Evolutionary conservation across 805 yeast species (phyloP).

Genomic region (Starmera quercuum): DNA sequence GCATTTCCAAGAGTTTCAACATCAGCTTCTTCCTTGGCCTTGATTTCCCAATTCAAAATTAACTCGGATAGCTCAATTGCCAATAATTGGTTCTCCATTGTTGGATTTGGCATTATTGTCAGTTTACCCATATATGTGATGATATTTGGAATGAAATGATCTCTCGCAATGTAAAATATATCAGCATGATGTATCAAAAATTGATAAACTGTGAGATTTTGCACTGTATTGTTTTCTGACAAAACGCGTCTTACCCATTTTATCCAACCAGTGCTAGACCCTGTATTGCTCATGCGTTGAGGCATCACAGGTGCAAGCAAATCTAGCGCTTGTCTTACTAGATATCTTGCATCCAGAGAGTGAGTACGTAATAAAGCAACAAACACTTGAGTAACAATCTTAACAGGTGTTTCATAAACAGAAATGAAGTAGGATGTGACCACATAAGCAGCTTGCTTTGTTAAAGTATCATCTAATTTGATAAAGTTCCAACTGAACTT

Average conservation of each 20-base stretch:
- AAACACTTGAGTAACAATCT: slow-evolving; percentile 85
- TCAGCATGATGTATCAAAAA: slow-evolving; percentile 83
- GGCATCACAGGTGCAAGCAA: slow-evolving; percentile 83
- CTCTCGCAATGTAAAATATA: slow-evolving; percentile 78
- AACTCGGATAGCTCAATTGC: slow-evolving; percentile 88
- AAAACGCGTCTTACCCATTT: slow-evolving; percentile 92
- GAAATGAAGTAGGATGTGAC: slow-evolving; percentile 81
- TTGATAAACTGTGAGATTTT: slow-evolving; percentile 81
- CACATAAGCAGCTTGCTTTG: slow-evolving; percentile 90
- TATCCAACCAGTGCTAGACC: slow-evolving; percentile 59
- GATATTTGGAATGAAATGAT: slow-evolving; percentile 81
- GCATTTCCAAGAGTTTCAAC: slow-evolving; percentile 5
- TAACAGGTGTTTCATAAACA: slow-evolving; percentile 81
- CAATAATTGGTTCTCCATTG: slow-evolving; percentile 71
- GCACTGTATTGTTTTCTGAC: slow-evolving; percentile 82
- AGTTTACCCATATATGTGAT: slow-evolving; percentile 90
- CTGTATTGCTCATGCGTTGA: slow-evolving; percentile 48
- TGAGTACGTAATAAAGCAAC: slow-evolving; percentile 82
- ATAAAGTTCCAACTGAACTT: slow-evolving; percentile 93
- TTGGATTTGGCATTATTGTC: slow-evolving; percentile 68
- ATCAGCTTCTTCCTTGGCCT: slow-evolving; percentile 24
- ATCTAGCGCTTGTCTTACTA: slow-evolving; percentile 85
- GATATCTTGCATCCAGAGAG: slow-evolving; percentile 72
- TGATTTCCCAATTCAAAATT: slow-evolving; percentile 78
- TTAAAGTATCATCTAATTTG: slow-evolving; percentile 77